Evolutionary conservation across 805 yeast species (phyloP).

Genomic region (Hanseniaspora taiwanica): DNA sequence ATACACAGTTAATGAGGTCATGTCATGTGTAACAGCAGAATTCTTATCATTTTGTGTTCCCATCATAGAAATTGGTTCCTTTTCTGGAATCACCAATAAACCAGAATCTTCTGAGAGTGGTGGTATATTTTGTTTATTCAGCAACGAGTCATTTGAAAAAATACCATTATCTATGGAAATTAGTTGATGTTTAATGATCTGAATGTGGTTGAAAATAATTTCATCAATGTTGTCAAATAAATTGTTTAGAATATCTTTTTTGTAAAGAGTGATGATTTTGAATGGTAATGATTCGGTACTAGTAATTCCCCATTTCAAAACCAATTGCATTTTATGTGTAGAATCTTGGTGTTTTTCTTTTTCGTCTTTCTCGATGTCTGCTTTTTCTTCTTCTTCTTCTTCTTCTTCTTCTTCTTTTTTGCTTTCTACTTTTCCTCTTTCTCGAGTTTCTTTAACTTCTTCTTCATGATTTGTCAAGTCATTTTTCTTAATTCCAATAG

Average conservation of each 20-base stretch:
- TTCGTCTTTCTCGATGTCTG: too few species aligned
- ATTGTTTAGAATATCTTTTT: constrained; percentile 14
- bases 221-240: constrained; percentile 22
- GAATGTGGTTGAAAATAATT: constrained; percentile 24
- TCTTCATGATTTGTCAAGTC: constrained; percentile 9
- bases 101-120: too few species aligned
- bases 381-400: too few species aligned
- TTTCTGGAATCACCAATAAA: too few species aligned
- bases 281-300: constrained; percentile 6
- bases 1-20: constrained; percentile 16
- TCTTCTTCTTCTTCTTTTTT: constrained; percentile 9
- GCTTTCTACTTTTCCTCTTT: too few species aligned
- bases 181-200: constrained; percentile 19
- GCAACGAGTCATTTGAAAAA: constrained; percentile 20
- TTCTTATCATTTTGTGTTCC: too few species aligned
- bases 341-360: too few species aligned
- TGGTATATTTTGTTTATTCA: too few species aligned
- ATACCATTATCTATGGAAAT: constrained; percentile 12
- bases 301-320: constrained; percentile 20
- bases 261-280: constrained; percentile 14
- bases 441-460: too few species aligned
- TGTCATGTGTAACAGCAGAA: not conserved
- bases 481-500: constrained; percentile 18
- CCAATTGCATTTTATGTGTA: too few species aligned
- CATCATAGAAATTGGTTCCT: too few species aligned